A percentile compares a stretch with the other conserved stretches of the same genome.
phyloP scores from a whole-genome alignment of 1,284 basidiomycete genomes.

The Heterobasidion occidentale region DNA sequence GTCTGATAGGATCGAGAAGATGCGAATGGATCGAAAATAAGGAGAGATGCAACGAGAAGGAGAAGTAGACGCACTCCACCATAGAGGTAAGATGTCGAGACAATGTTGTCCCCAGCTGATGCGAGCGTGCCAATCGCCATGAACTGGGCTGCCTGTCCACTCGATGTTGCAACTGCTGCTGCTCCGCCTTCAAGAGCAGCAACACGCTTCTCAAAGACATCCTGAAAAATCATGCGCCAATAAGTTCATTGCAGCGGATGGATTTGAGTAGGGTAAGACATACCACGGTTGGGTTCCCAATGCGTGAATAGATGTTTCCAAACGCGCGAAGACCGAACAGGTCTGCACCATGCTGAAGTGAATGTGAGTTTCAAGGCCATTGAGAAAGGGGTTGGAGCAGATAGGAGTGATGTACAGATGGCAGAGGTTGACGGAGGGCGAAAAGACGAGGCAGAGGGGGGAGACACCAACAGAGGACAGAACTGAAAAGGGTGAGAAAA shows the following conservation, averaged over 20 bases:
- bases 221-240: conserved; percentile 26
- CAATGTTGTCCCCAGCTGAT: conserved; percentile 16
- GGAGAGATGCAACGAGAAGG: neutral
- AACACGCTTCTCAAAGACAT: conserved; percentile 81
- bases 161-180: conserved; percentile 73
- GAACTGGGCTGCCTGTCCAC: conserved; percentile 80
- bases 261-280: conserved; percentile 17
- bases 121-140: conserved; percentile 66
- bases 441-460: neutral
- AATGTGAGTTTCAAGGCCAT: neutral
- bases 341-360: conserved; percentile 67
- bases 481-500: neutral
- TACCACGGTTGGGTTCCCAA: conserved; percentile 81
- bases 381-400: neutral
- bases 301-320: conserved; percentile 74
- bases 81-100: conserved; percentile 49
- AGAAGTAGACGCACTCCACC: conserved; percentile 43
- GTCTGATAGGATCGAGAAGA: conserved; percentile 33
- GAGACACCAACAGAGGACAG: neutral
- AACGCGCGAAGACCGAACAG: conserved; percentile 69
- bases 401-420: neutral
- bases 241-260: neutral
- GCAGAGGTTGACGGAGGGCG: neutral
- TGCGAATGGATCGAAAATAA: neutral
- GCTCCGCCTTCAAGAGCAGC: conserved; percentile 79